phyloP scores from a whole-genome alignment of 1,139 yeast species.

The Keqinozyma sinolaborantium region DNA sequence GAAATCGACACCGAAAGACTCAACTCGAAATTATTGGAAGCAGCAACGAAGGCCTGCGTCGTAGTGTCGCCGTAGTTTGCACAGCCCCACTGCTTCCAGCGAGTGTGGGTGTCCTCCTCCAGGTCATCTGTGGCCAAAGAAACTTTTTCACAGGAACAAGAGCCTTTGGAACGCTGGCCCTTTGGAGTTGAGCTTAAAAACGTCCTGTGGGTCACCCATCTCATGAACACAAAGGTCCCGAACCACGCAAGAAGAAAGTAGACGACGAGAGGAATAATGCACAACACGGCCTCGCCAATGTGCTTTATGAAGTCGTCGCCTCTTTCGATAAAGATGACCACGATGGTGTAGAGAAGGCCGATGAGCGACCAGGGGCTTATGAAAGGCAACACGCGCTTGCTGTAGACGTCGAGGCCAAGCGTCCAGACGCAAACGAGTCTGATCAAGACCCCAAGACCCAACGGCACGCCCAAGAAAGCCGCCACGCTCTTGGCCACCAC shows the following conservation, averaged over 20 bases:
- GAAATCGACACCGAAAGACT: slow-evolving; percentile 55
- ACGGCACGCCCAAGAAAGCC: slow-evolving; percentile 54
- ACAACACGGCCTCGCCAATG: slow-evolving; percentile 49
- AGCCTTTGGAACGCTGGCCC: neutral
- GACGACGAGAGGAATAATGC: slow-evolving; percentile 46
- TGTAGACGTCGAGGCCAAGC: slow-evolving; percentile 25
- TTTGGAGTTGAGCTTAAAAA: slow-evolving; percentile 2
- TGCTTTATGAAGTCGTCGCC: slow-evolving; percentile 50
- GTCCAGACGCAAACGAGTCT: slow-evolving; percentile 25
- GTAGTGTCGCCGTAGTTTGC: slow-evolving; percentile 40
- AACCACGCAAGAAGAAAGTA: slow-evolving; percentile 52
- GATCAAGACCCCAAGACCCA: slow-evolving; percentile 43
- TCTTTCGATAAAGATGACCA: slow-evolving; percentile 50
- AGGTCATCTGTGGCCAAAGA: slow-evolving; percentile 38
- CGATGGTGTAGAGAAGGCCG: slow-evolving; percentile 51
- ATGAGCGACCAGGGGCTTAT: slow-evolving; percentile 50
- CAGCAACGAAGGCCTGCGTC: slow-evolving; percentile 57
- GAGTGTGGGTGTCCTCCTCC: slow-evolving; percentile 9
- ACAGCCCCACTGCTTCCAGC: slow-evolving; percentile 24
- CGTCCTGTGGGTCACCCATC: slow-evolving; percentile 18
- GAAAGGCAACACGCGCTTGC: slow-evolving; percentile 29
- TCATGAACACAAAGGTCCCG: slow-evolving; percentile 37
- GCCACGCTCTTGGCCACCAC: slow-evolving; percentile 51
- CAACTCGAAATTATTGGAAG: slow-evolving; percentile 53
- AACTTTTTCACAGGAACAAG: slow-evolving; percentile 7